Evolutionary conservation across 495 filamentous ascomycete genomes (phyloP).

Genomic region (Xylaria telfairii): DNA sequence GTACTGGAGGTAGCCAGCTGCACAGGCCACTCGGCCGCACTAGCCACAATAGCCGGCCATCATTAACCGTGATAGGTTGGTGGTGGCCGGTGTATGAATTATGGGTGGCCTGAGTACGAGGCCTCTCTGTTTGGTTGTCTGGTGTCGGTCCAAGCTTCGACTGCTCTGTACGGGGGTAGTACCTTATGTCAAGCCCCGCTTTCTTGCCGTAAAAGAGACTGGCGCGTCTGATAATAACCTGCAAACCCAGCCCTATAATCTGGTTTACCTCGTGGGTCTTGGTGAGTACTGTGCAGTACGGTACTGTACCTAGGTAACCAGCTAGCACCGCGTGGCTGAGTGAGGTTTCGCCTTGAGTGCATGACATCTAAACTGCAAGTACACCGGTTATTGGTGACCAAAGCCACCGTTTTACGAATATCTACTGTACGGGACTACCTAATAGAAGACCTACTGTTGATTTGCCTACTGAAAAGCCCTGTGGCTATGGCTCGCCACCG

Average conservation of each 20-base stretch:
- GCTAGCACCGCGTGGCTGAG: conserved; percentile 3
- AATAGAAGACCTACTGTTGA: conserved; percentile 1
- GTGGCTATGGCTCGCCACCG: background rate
- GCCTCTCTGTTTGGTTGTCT: no score
- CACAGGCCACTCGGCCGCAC: no score
- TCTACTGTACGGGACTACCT: background rate
- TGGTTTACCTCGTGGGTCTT: background rate
- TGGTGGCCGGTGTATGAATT: no score
- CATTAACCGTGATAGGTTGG: no score
- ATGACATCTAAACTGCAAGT: background rate
- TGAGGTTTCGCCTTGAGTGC: background rate
- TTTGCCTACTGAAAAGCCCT: conserved; percentile 4
- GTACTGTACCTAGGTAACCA: no score
- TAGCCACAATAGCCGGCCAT: no score
- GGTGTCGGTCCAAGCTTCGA: background rate
- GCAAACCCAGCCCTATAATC: conserved; percentile 16
- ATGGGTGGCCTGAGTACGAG: no score
- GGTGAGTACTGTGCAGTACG: background rate
- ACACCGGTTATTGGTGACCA: background rate
- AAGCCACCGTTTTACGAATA: conserved; percentile 14
- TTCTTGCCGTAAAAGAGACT: conserved; percentile 1
- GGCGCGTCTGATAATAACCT: background rate
- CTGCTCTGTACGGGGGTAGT: background rate
- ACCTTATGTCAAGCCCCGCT: conserved; percentile 4
- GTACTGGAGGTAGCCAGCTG: no score